Evolutionary conservation across 2,329 filamentous ascomycete species (phyloP).

Genomic region (Fusarium pilosicola): DNA sequence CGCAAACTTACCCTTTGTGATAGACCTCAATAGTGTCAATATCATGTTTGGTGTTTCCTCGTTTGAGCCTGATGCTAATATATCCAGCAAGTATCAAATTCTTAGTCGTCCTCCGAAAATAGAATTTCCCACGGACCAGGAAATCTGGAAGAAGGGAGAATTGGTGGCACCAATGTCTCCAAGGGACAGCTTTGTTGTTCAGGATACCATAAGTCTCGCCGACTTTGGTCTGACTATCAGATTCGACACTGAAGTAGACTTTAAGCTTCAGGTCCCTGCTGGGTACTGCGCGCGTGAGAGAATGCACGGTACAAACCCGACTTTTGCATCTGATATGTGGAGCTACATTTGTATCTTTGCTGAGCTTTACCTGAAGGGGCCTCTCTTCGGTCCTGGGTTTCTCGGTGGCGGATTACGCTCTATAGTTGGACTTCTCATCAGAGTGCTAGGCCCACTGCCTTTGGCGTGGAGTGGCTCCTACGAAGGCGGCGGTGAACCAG

Average conservation of each 20-base stretch:
- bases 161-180: not conserved
- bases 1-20: fast-evolving
- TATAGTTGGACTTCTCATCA: fast-evolving
- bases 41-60: not conserved
- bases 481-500: not conserved
- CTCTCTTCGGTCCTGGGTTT: not conserved
- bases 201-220: not conserved
- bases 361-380: not conserved
- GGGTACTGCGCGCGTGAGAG: not conserved
- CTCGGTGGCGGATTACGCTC: not conserved
- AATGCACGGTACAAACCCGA: not conserved
- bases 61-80: not conserved
- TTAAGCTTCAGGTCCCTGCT: fast-evolving
- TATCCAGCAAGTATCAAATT: not conserved
- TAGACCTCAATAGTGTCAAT: not conserved
- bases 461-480: not conserved
- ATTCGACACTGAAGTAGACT: not conserved
- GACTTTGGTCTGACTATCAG: not conserved
- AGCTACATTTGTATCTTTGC: not conserved
- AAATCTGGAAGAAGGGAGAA: fast-evolving
- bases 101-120: not conserved
- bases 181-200: not conserved
- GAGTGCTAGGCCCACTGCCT: not conserved
- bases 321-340: not conserved
- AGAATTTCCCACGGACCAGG: not conserved